A percentile compares a stretch with the other conserved stretches of the same genome.
These are phyloP conservation scores for Trypanosomatidae sp. DNA, from an alignment of 208 protist species.

Conservation along the genomic window DNA sequence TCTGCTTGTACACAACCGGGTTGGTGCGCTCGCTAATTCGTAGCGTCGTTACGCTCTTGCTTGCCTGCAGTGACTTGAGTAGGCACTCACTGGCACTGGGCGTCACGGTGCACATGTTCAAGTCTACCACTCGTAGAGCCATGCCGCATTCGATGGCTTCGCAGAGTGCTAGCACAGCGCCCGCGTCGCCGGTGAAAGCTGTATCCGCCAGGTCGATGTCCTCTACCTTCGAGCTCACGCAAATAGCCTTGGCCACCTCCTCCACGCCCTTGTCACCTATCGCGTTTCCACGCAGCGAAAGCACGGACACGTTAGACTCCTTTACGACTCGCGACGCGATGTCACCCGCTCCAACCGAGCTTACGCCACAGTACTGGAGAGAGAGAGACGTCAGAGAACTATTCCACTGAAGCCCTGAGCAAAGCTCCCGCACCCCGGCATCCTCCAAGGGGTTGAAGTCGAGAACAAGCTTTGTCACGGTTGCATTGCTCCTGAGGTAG, in stretches of 20 bases:
- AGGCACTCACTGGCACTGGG: slow-evolving; percentile 48
- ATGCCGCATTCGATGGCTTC: slow-evolving; percentile 66
- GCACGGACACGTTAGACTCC: slow-evolving; percentile 59
- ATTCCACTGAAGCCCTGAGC: slow-evolving; percentile 84
- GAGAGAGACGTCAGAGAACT: slow-evolving; percentile 62
- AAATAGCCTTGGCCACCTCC: slow-evolving; percentile 53
- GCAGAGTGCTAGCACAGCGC: slow-evolving; percentile 73
- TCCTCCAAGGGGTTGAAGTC: slow-evolving; percentile 86
- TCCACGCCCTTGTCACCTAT: slow-evolving; percentile 69
- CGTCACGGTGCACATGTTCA: slow-evolving; percentile 76
- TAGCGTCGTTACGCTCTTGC: slow-evolving; percentile 46
- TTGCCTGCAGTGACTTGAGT: slow-evolving; percentile 53
- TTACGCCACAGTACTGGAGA: slow-evolving; percentile 80
- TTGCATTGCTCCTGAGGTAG: slow-evolving; percentile 66
- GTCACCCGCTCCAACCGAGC: slow-evolving; percentile 33
- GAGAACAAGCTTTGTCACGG: slow-evolving; percentile 62
- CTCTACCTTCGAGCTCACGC: slow-evolving; percentile 53
- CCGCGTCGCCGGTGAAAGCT: slow-evolving; percentile 49
- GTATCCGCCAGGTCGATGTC: slow-evolving; percentile 83
- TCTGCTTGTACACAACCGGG: slow-evolving; percentile 56
- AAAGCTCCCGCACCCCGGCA: slow-evolving; percentile 57
- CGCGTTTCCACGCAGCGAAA: slow-evolving; percentile 75
- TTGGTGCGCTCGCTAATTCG: slow-evolving; percentile 68
- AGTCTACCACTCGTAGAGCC: slow-evolving; percentile 55
- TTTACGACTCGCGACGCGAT: slow-evolving; percentile 67